phyloP scores from a whole-genome alignment of 2,329 filamentous ascomycete genomes.

The Epichloe brachyelytri region DNA sequence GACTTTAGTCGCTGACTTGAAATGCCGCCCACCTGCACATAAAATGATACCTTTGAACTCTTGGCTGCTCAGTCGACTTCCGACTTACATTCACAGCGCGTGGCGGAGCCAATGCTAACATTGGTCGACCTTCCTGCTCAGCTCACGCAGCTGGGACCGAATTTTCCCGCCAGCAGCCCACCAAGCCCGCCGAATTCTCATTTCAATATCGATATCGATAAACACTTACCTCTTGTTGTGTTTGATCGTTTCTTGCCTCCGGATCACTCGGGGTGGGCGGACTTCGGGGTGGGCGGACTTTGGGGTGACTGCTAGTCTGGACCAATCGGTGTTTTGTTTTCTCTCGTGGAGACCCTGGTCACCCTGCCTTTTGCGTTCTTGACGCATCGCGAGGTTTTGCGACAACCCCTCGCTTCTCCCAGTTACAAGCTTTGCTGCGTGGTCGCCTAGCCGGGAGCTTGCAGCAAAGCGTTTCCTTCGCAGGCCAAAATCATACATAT shows the following conservation, averaged over 20 bases:
- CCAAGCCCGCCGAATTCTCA: no score
- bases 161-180: no score
- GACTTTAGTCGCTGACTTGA: no score
- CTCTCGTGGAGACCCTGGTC: not conserved
- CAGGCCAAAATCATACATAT: not conserved
- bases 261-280: not conserved
- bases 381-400: not conserved
- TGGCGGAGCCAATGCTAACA: no score
- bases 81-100: no score
- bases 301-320: not conserved
- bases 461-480: not conserved
- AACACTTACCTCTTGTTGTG: not conserved
- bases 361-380: not conserved
- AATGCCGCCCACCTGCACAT: no score
- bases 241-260: not conserved
- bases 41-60: no score
- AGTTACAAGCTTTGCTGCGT: not conserved
- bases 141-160: no score
- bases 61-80: no score
- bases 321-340: not conserved
- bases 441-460: not conserved
- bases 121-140: no score
- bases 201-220: not conserved
- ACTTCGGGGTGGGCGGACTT: not conserved
- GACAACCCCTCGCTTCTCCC: not conserved